Conservation (phyloP, 305 asterid species). For the Lippia alba region DNA sequence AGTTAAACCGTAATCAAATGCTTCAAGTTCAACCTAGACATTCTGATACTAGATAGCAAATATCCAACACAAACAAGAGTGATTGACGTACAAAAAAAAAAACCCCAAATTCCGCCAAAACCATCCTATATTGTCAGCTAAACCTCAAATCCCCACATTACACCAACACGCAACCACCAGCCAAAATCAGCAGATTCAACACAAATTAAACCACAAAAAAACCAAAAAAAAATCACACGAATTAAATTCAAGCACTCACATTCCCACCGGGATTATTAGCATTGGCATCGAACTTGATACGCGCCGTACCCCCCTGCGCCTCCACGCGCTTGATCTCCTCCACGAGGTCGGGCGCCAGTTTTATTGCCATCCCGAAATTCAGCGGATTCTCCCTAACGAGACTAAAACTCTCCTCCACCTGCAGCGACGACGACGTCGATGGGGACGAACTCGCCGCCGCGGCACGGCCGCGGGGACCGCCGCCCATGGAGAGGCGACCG, state of each 20-base stretch:
- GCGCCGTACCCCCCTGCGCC: conserved; percentile 71
- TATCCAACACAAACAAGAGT: conserved; percentile 1
- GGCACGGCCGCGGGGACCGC: conserved; percentile 65
- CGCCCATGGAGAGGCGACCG: conserved; percentile 63
- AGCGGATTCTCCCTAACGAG: conserved; percentile 80
- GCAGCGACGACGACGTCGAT: conserved; percentile 53
- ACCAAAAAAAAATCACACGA: not conserved
- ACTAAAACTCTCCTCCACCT: conserved; percentile 81
- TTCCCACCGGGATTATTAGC: conserved; percentile 73
- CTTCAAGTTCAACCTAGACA: conserved; percentile 3
- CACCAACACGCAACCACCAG: conserved; percentile 6
- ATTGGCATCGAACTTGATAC: conserved; percentile 86
- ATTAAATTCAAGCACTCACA: conserved; percentile 59
- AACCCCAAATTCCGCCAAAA: not conserved
- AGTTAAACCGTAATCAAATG: conserved; percentile 38
- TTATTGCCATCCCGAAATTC: conserved; percentile 87
- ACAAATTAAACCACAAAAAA: conserved; percentile 2
- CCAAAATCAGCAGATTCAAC: conserved; percentile 16
- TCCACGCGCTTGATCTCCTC: conserved; percentile 98
- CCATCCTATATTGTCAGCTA: conserved; percentile 20
- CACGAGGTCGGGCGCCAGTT: conserved; percentile 86
- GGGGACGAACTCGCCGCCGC: conserved; percentile 45
- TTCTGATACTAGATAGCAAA: conserved; percentile 2
- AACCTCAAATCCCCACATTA: conserved; percentile 26
- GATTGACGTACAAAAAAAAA: conserved; percentile 4